phyloP scores from a whole-genome alignment of 495 filamentous ascomycete species.

The Aspergillus saccharolyticus region DNA sequence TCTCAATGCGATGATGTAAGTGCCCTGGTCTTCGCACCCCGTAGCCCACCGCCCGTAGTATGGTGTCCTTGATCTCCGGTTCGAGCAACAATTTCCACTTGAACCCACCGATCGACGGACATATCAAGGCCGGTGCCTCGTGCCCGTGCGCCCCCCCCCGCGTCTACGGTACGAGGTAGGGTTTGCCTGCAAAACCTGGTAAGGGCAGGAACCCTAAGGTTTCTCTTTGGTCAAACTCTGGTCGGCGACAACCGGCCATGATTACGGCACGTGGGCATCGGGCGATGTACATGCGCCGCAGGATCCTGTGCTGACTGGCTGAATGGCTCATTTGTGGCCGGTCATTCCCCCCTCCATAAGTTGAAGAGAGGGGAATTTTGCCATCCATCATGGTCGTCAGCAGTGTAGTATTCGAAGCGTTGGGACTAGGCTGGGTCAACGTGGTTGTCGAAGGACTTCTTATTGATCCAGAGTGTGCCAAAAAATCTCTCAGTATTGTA shows the following conservation, averaged over 20 bases:
- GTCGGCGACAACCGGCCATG: conserved; percentile 12
- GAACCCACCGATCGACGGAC: conserved; percentile 8
- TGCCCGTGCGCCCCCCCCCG: conserved; percentile 11
- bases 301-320: neutral
- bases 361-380: neutral
- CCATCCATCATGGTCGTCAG: neutral
- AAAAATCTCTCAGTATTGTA: neutral
- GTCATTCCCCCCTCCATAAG: neutral
- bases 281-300: conserved; percentile 1
- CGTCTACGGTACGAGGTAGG: neutral
- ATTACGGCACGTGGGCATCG: conserved; percentile 12
- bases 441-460: neutral
- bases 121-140: conserved; percentile 11
- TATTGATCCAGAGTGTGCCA: neutral
- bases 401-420: neutral
- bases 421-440: neutral
- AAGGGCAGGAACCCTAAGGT: neutral
- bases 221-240: neutral
- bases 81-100: conserved; percentile 7
- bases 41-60: no score
- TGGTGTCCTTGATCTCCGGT: neutral
- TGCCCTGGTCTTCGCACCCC: neutral
- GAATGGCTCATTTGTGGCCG: neutral
- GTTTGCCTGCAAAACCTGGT: neutral
- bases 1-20: neutral